Conservation (phyloP, 129 eudicot genomes). For the Centella asiatica region DNA sequence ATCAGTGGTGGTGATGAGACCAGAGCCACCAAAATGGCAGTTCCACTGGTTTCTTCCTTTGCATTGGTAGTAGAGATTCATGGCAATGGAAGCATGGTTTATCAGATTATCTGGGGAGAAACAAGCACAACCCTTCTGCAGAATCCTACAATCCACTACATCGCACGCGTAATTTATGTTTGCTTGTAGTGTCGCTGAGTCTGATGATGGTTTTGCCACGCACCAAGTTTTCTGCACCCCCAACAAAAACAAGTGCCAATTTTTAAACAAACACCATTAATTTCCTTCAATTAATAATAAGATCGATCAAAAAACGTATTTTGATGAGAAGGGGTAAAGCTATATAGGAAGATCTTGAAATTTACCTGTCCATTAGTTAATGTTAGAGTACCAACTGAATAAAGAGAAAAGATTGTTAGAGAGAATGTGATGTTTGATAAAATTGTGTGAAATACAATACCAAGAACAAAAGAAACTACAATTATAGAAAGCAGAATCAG, state of each 20-base stretch:
- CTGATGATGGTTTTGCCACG: conserved; percentile 81
- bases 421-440: not conserved
- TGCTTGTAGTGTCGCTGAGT: conserved; percentile 24
- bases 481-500: not conserved
- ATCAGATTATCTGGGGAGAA: conserved; percentile 44
- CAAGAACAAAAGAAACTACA: not conserved
- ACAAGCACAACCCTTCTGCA: conserved; percentile 61
- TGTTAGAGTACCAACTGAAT: conserved; percentile 38
- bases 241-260: not conserved
- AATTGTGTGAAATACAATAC: not conserved
- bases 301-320: not conserved
- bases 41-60: conserved; percentile 60
- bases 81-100: conserved; percentile 77
- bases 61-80: conserved; percentile 67
- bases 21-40: conserved; percentile 59
- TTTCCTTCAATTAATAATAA: not conserved
- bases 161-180: conserved; percentile 67
- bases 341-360: conserved; percentile 7
- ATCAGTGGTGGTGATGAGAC: conserved; percentile 42
- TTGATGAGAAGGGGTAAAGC: not conserved
- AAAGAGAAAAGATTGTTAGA: not conserved
- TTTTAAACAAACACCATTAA: not conserved
- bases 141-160: conserved; percentile 44
- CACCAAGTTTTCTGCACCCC: conserved; percentile 87
- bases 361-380: conserved; percentile 50